A percentile compares a stretch with the other conserved stretches of the same genome.
phyloP scores from a whole-genome alignment of 1,284 basidiomycete genomes.

The Rugosomyces carneus region DNA sequence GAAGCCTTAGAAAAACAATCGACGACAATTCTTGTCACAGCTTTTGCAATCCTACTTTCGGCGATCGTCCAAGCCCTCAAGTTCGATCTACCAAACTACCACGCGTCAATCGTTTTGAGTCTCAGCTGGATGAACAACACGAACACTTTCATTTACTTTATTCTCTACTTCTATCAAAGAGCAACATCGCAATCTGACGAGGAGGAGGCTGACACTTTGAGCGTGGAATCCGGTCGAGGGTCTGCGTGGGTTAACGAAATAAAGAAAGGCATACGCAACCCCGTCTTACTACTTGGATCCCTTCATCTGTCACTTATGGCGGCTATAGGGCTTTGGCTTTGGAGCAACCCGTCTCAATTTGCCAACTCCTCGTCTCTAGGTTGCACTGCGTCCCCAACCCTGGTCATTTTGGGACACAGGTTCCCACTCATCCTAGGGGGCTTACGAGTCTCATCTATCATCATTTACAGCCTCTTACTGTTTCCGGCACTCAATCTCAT shows the following conservation, averaged over 20 bases:
- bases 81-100: slow-evolving; percentile 14
- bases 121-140: slow-evolving; percentile 27
- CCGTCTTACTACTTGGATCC: slow-evolving; percentile 17
- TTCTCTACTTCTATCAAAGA: neutral
- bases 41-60: slow-evolving; percentile 22
- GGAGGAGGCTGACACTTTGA: neutral
- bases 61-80: slow-evolving; percentile 18
- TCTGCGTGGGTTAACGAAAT: neutral
- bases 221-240: neutral
- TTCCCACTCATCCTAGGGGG: slow-evolving; percentile 10
- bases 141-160: slow-evolving; percentile 16
- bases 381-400: slow-evolving; percentile 4
- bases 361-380: neutral
- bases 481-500: slow-evolving; percentile 17
- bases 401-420: slow-evolving; percentile 7
- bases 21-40: slow-evolving; percentile 19
- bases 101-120: slow-evolving; percentile 19
- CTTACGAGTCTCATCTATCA: slow-evolving; percentile 14
- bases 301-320: slow-evolving; percentile 21
- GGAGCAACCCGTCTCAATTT: slow-evolving; percentile 17
- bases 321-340: slow-evolving; percentile 21
- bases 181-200: neutral
- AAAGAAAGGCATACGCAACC: neutral
- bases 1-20: slow-evolving; percentile 18
- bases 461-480: slow-evolving; percentile 16